Percentiles rank a stretch among this genome's conserved stretches.
phyloP scores from a whole-genome alignment of 768 basidiomycete genomes.

The Kwoniella sp. region DNA sequence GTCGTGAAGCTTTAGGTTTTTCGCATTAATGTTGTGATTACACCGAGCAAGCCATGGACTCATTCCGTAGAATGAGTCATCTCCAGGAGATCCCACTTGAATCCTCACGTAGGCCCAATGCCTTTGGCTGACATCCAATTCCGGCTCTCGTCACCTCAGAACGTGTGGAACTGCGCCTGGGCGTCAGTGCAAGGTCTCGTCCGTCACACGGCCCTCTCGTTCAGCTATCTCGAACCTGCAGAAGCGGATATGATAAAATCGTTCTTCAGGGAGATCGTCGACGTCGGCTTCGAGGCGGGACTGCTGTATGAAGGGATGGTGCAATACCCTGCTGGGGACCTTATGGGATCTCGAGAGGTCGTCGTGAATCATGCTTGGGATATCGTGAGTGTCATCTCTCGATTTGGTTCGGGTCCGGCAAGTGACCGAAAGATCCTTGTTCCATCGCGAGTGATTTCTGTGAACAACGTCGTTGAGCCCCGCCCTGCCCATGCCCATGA shows the following conservation, averaged over 20 bases:
- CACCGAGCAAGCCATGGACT: no score
- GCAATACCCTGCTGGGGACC: conserved; percentile 32
- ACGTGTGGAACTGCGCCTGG: conserved; percentile 51
- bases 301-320: conserved; percentile 38
- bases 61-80: neutral
- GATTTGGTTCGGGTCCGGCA: no score
- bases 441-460: no score
- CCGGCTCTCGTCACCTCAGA: conserved; percentile 22
- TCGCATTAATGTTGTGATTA: no score
- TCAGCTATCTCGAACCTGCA: conserved; percentile 20
- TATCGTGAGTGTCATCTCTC: conserved; percentile 23
- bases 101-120: no score
- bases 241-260: conserved; percentile 26
- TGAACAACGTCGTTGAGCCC: no score
- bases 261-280: conserved; percentile 45
- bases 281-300: conserved; percentile 43
- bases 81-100: no score
- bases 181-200: conserved; percentile 43
- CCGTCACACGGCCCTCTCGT: conserved; percentile 31
- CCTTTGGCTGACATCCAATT: no score
- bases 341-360: conserved; percentile 22
- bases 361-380: conserved; percentile 29
- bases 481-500: no score
- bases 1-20: conserved; percentile 15
- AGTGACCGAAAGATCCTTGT: no score